Evolutionary conservation across 306 rosid species (phyloP), one percentile per base, ranked within the genome.

Genomic region (Pterocarpus santalinus): DNA sequence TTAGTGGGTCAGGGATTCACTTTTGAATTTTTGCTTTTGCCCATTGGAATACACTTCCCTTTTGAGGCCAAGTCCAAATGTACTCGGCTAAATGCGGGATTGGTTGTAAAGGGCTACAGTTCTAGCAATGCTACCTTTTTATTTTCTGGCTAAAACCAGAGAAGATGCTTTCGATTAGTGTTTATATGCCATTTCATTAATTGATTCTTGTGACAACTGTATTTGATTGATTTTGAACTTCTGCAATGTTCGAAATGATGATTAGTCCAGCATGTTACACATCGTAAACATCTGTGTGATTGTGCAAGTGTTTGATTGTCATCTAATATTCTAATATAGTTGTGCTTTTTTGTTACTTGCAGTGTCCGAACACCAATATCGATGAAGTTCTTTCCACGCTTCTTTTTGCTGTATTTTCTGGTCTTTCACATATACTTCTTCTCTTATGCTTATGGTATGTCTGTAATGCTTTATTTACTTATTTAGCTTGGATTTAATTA

Each of bases 301-400:
- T 82, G 28, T 82, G 79, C 70, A 43, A 39, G 28, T 36, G 3
- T 73, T 46, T 49, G 69, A 55, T 78, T 83, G 57, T 71, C 43
- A 62, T 72, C 87, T 92, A 77, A 88, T 65, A 77, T 61, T 72
- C 87, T 92, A 77, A 88, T 65, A 77, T 82, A 57, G 22, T 84
- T 73, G 65, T 84, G 58, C 52, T 81, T 73, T 56, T 77, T 76
- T 22, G 32, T 73, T 38, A 53, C 67, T 79, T 87, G 93, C 98
- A 96, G 99, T 73, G 99, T 94, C 33, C 97, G 99, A 38, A 96
- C 99, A 39, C 99, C 99, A 63, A 93, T 96, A 87, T 96, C 99
- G 2, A 96, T 93, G 99, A 96, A 96, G 91, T 96, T 93, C 88
- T 96, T 96, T 80, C 99, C 99, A 71, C 99, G 98, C 82, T 96